These are phyloP conservation scores for Saccharomycopsis microspora DNA, from an alignment of 805 yeast genomes.

Conservation along the genomic window DNA sequence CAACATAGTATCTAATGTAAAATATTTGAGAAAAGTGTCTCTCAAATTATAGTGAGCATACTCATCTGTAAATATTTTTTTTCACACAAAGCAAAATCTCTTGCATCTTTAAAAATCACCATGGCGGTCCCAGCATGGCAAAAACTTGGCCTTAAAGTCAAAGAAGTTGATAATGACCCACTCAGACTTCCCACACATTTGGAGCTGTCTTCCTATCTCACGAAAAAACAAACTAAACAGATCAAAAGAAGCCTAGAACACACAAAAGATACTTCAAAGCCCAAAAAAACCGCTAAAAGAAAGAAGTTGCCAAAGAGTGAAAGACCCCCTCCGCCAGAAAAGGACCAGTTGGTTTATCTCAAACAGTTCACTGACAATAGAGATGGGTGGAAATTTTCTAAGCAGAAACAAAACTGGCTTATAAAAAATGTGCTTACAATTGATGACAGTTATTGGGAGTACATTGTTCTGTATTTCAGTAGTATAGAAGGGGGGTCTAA, in stretches of 20 bases:
- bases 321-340: constrained; percentile 53
- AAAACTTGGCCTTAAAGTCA: constrained; percentile 56
- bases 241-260: constrained; percentile 20
- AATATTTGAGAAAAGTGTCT: too few relatives aligned
- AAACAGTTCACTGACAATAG: constrained; percentile 44
- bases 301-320: constrained; percentile 57
- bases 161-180: constrained; percentile 34
- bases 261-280: constrained; percentile 16
- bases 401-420: constrained; percentile 82
- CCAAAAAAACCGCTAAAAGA: constrained; percentile 57
- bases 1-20: too few relatives aligned
- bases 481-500: constrained; percentile 66
- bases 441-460: constrained; percentile 40
- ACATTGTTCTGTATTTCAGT: constrained; percentile 38
- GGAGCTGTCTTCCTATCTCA: constrained; percentile 27
- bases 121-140: constrained; percentile 73
- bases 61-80: too few relatives aligned
- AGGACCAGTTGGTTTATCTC: constrained; percentile 60
- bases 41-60: too few relatives aligned
- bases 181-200: constrained; percentile 33
- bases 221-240: constrained; percentile 33
- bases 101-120: background rate
- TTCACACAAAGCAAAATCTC: too few relatives aligned
- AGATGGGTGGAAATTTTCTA: constrained; percentile 71
- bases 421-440: constrained; percentile 46